Percentiles rank a stretch among this genome's conserved stretches.
Evolutionary conservation across 2,329 filamentous ascomycete genomes (phyloP).

Genomic region (Botrytis squamosa): DNA sequence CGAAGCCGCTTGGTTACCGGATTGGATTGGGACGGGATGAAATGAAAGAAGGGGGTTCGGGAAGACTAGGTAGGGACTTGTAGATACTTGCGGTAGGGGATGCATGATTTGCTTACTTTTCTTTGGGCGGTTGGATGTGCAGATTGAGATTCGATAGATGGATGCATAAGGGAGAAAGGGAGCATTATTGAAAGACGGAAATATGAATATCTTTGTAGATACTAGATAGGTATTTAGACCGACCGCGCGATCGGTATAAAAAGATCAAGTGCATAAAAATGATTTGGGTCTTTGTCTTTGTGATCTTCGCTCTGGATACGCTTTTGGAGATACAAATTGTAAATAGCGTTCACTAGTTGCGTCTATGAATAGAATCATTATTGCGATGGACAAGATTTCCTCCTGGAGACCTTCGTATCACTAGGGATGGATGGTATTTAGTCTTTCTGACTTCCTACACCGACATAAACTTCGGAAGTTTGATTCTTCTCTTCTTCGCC

Average conservation of each 20-base stretch:
- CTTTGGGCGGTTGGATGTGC: too few relatives aligned
- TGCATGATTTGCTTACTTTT: too few relatives aligned
- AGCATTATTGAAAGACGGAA: background rate
- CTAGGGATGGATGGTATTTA: background rate
- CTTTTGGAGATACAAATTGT: background rate
- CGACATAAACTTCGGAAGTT: background rate
- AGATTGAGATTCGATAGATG: background rate
- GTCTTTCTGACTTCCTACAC: background rate
- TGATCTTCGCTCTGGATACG: background rate
- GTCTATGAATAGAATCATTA: conserved; percentile 6
- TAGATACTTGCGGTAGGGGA: too few relatives aligned
- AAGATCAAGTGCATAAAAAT: background rate
- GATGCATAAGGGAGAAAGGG: background rate
- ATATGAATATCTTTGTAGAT: too few relatives aligned
- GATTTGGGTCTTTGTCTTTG: background rate
- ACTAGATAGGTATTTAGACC: too few relatives aligned
- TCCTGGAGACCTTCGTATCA: background rate
- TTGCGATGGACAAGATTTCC: background rate
- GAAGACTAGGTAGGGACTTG: too few relatives aligned
- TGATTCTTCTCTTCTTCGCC: background rate
- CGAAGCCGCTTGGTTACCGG: background rate
- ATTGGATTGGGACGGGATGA: background rate
- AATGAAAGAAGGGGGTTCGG: too few relatives aligned
- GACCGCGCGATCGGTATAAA: background rate
- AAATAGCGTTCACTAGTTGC: background rate